Evolutionary conservation across 768 basidiomycete genomes (phyloP).

Genomic region (Butyriboletus loyo): DNA sequence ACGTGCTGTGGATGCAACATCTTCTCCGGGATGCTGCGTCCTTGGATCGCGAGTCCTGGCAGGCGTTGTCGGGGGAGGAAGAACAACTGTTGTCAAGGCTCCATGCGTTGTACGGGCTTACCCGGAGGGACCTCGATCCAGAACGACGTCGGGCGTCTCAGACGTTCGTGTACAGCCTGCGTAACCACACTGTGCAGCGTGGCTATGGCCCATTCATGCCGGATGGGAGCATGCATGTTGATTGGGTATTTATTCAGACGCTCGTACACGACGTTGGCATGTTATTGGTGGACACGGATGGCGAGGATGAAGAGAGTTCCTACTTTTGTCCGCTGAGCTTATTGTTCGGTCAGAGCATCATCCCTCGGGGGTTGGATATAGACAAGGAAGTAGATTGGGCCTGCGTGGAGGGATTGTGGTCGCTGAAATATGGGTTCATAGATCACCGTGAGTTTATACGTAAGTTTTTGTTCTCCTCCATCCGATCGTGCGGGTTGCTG

Average conservation of each 20-base stretch:
- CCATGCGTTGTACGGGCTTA: constrained; percentile 58
- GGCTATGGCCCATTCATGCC: constrained; percentile 55
- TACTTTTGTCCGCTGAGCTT: constrained; percentile 45
- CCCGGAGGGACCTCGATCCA: constrained; percentile 38
- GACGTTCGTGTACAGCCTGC: constrained; percentile 60
- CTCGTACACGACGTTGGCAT: constrained; percentile 56
- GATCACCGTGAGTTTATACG: constrained; percentile 66
- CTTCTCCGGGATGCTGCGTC: constrained; percentile 43
- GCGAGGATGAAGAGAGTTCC: constrained; percentile 31
- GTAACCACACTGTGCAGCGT: constrained; percentile 49
- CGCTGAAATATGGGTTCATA: constrained; percentile 61
- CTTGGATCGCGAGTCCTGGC: constrained; percentile 37
- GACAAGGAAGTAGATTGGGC: constrained; percentile 31
- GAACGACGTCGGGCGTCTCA: constrained; percentile 40
- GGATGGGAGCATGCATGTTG: constrained; percentile 42
- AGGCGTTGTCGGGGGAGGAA: constrained; percentile 33
- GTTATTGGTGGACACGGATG: constrained; percentile 44
- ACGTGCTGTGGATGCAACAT: constrained; percentile 49
- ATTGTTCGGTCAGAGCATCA: constrained; percentile 50
- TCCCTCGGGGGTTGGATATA: constrained; percentile 38
- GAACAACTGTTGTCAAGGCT: constrained; percentile 47
- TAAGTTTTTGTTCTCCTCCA: constrained; percentile 33
- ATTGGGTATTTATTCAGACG: constrained; percentile 60
- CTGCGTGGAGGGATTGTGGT: constrained; percentile 56
- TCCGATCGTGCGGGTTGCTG: neutral